Percentiles rank a stretch among this genome's conserved stretches.
Conservation (phyloP, 495 filamentous ascomycete genomes). For the Chlorociboria aeruginascens region DNA sequence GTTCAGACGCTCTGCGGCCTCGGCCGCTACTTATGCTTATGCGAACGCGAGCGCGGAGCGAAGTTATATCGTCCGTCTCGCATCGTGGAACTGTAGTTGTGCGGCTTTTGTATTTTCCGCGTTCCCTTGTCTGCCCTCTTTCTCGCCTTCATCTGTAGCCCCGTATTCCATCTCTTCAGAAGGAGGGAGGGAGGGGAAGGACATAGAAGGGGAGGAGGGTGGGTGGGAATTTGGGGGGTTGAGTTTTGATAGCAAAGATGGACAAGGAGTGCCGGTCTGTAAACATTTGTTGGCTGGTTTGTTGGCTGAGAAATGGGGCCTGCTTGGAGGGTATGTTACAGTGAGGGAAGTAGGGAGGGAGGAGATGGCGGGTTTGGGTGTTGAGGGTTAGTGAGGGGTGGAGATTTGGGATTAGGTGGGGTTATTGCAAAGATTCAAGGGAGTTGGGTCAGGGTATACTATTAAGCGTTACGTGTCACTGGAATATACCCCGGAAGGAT, state of each 20-base stretch:
- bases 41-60: background rate
- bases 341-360: constrained; percentile 42
- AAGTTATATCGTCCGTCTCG: constrained; percentile 55
- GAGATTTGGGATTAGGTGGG: too few relatives aligned
- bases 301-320: constrained; percentile 53
- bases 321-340: constrained; percentile 44
- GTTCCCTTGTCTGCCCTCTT: constrained; percentile 33
- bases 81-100: constrained; percentile 86
- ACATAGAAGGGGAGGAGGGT: constrained; percentile 15
- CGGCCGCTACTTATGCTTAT: background rate
- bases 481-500: too few relatives aligned
- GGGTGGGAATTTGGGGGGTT: constrained; percentile 16
- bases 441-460: too few relatives aligned
- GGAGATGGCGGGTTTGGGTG: constrained; percentile 69
- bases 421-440: too few relatives aligned
- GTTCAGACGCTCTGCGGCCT: background rate
- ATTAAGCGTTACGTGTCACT: too few relatives aligned
- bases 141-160: background rate
- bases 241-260: constrained; percentile 18
- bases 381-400: constrained; percentile 8
- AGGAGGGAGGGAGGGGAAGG: background rate
- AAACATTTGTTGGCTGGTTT: constrained; percentile 85
- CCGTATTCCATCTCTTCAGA: background rate
- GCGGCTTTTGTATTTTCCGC: constrained; percentile 65
- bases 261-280: constrained; percentile 48